Conservation (phyloP, 2,329 filamentous ascomycete species). For the Talaromyces albobiverticillius region DNA sequence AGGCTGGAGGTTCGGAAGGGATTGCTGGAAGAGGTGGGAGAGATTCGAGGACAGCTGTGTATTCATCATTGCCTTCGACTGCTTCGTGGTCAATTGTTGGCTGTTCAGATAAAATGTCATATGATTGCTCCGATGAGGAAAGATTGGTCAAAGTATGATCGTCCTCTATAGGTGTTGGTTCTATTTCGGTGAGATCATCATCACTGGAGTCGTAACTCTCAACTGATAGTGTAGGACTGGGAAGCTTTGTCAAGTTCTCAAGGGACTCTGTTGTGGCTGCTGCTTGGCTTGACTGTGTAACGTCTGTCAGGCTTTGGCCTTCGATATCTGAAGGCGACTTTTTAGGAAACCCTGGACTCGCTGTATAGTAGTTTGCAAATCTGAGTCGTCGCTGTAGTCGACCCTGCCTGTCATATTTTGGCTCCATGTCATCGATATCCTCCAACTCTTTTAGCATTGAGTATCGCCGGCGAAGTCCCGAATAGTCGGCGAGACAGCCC, state of each 20-base stretch:
- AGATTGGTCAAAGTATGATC: neutral
- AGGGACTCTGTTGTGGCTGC: neutral
- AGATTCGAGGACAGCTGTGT: slow-evolving; percentile 10
- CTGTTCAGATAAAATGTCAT: neutral
- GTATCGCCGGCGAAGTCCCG: slow-evolving; percentile 68
- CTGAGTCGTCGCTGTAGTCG: slow-evolving; percentile 53
- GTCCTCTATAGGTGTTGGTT: slow-evolving; percentile 9
- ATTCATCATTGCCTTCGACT: neutral
- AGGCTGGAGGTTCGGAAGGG: slow-evolving; percentile 54
- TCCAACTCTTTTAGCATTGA: slow-evolving; percentile 67
- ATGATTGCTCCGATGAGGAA: slow-evolving; percentile 4
- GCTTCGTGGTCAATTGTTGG: neutral
- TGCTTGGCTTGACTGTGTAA: neutral
- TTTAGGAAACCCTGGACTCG: slow-evolving; percentile 62
- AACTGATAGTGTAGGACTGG: slow-evolving; percentile 1
- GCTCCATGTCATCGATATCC: slow-evolving; percentile 59
- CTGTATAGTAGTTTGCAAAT: slow-evolving; percentile 88
- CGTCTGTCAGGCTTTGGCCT: neutral
- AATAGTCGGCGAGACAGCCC: slow-evolving; percentile 73
- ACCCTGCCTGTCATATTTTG: slow-evolving; percentile 29
- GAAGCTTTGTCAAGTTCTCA: neutral
- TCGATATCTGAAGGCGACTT: neutral
- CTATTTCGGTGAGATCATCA: slow-evolving; percentile 2
- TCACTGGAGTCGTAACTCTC: neutral
- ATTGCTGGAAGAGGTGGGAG: slow-evolving; percentile 50